Base-by-base conservation (phyloP, 768 basidiomycete species). In the Heimioporus sp. region DNA sequence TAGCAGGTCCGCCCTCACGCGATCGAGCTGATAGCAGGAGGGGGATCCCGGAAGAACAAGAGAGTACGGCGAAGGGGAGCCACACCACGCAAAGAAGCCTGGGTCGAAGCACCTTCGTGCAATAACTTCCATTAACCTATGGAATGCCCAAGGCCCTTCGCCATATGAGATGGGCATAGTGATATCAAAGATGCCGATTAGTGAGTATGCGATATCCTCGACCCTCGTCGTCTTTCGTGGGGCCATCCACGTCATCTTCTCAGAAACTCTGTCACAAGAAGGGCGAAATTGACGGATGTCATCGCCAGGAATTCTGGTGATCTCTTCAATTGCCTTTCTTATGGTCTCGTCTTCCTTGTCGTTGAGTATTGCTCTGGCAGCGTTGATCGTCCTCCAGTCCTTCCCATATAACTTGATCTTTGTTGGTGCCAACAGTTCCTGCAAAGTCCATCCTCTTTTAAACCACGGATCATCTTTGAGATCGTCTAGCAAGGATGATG, bases 241-340 rank as follows among this genome's bases (percentile, higher is more conserved):
- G 8, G 51, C 38, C 39, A 46, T 46, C 51, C 51, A 52, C 19
- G 24, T 42, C 51, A 52, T 52, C 34, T 42, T 52, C 45, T 52
- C 51, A 4, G 51, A 44, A 12, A 51, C 43, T 11, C 45, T 31
- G 17, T 47, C 38, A 8, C 39, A 41, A 8, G 51, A 46, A 8
- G 51, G 45, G 34, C 3, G 17, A 21, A 52, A 52, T 4, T 19
- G 10, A n/a, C 40, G 51, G n/a, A 52, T 42, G 20, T 42, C 40
- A 17, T 52, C 45, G 7, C 24, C 34, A 2, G 32, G 39, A 17
- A 52, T 52, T 6, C 51, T 40, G 10, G 45, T 46, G 3, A 41
- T 19, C 10, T 36, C 20, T 21, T 42, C 35, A 38, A 52, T 42
- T 10, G 11, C 16, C 6, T 13, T 46, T 16, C 38, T n/a, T 2